Percentiles rank a stretch among this genome's conserved stretches.
These are phyloP conservation scores for Blastocladiella emersonii DNA, from an alignment of 371 early-diverging fungal species.

Conservation along the genomic window DNA sequence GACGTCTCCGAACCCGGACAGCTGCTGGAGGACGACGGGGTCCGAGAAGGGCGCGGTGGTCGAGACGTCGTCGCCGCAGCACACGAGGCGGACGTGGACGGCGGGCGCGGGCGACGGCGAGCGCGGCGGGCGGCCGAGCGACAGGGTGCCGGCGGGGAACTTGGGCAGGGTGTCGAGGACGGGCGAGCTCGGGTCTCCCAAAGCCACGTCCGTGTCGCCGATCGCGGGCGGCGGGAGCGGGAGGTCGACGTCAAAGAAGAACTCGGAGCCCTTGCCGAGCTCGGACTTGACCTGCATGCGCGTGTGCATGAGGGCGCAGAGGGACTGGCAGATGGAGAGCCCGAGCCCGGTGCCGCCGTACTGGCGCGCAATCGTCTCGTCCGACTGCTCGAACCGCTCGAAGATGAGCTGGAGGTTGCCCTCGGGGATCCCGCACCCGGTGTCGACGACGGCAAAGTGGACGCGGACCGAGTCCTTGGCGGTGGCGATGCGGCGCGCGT, in stretches of 20 bases:
- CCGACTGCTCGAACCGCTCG: constrained; percentile 4
- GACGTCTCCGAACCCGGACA: no score
- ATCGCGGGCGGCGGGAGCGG: no score
- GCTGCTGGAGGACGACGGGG: no score
- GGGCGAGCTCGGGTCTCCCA: no score
- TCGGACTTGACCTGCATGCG: neutral
- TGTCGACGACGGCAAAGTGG: neutral
- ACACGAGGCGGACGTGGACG: no score
- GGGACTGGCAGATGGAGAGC: neutral
- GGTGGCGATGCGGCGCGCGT: neutral
- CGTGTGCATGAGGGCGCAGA: neutral
- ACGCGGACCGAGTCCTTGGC: neutral
- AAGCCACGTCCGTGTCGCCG: no score
- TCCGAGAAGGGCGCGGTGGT: no score
- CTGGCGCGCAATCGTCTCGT: neutral
- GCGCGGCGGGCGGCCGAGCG: no score
- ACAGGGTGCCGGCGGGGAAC: no score
- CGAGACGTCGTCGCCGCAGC: no score
- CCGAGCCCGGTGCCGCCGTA: constrained; percentile 6
- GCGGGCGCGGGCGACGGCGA: no score
- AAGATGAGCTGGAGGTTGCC: neutral
- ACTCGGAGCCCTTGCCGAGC: neutral
- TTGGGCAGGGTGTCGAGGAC: no score
- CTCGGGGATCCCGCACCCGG: neutral
- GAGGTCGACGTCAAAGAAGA: neutral